Base-by-base conservation (phyloP, 352 stramenopile species). In the Phytophthora quininea region DNA sequence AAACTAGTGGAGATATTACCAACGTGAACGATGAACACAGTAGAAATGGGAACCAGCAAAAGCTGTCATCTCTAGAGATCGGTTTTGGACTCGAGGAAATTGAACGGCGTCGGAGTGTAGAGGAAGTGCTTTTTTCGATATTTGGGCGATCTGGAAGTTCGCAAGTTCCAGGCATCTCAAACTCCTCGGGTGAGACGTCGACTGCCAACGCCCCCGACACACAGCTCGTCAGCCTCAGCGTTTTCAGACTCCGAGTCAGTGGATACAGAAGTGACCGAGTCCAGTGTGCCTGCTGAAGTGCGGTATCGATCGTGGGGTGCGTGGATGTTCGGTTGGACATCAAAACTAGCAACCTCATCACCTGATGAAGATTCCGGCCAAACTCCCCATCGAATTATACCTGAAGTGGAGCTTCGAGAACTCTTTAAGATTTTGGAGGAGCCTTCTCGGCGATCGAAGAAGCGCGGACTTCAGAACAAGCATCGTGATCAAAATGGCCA, bases 381-480 rank as follows among this genome's bases (percentile, higher is more conserved):
- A 14, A 46, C 35, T 19, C 73, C 82, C 1, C 74, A 79, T 43
- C 75, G 80, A 3, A 79, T 80, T 24, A 80, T 95, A 58, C 85
- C 87, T 11, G 89, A 96, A 64, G 79, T 95, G 29, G 89, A 96
- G 40, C 75, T 93, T 42, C 79, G 85, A 14, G 87, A 96, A 59
- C 59, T 96, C n/a, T 96, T 92, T 56, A 91, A 93, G 49, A 93
- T 96, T 54, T 70, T 96, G 27, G 89, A 95, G 51, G 87, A 93
- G 14, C 86, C 89, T 38, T 82, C 77, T 31, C 89, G 88, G 59
- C 73, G 82, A 5, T 79, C 73, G 3, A 93, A 92, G 52, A 85
- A 84, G 47, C 70, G 71, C 4, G 43, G 65, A 19, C 74, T 77
- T 31, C 53, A 72, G 9, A 70, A 84, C 30, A 71, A 77, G n/a